Evolutionary conservation across 2,329 filamentous ascomycete genomes (phyloP).

Genomic region (Venturia nashicola): DNA sequence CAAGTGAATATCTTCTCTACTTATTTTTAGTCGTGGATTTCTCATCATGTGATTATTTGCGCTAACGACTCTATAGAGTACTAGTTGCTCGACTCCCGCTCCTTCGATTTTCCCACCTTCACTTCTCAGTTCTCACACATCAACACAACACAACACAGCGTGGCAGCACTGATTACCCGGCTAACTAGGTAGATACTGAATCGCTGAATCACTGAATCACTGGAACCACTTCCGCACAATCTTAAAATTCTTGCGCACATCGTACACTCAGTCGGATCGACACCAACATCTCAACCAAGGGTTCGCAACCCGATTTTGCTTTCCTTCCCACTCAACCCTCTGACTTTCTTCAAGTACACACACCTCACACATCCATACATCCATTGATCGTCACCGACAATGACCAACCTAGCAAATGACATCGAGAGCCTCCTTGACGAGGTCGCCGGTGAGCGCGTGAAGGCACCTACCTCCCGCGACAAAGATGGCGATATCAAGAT

Average conservation of each 20-base stretch:
- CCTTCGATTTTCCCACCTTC: background rate
- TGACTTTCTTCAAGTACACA: slow-evolving; percentile 4
- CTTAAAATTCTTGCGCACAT: background rate
- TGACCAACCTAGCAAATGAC: background rate
- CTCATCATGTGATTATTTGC: background rate
- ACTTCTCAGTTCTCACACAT: background rate
- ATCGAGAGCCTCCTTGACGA: background rate
- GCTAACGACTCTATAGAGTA: no score
- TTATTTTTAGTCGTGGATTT: background rate
- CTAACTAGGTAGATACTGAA: background rate
- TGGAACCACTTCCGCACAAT: background rate
- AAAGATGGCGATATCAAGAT: background rate
- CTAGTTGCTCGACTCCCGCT: background rate
- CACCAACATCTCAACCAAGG: background rate
- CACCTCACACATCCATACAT: background rate
- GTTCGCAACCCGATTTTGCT: background rate
- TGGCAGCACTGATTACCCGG: background rate
- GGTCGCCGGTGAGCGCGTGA: background rate
- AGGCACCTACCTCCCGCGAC: background rate
- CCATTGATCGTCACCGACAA: background rate
- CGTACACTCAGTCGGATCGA: background rate
- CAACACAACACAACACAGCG: background rate
- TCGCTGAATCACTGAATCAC: background rate
- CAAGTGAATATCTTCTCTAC: no score
- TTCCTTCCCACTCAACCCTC: background rate